phyloP scores from a whole-genome alignment of 2,329 filamentous ascomycete genomes.

The Phyllosticta paracitricarpa region DNA sequence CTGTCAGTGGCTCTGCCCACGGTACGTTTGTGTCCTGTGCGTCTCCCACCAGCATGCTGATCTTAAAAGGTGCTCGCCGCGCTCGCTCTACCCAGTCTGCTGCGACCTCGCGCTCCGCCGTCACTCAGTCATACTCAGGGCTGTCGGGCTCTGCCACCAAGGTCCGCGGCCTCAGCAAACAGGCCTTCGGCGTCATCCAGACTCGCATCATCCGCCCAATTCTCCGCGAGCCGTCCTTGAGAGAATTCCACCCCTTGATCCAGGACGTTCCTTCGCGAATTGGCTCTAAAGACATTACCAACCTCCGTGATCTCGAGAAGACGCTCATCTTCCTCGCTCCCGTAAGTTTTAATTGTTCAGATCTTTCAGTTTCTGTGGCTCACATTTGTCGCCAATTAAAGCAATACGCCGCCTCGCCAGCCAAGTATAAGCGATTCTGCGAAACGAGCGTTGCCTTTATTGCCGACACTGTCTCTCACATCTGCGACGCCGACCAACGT shows the following conservation, averaged over 20 bases:
- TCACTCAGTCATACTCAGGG: slow-evolving; percentile 36
- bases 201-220: slow-evolving; percentile 69
- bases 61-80: slow-evolving; percentile 25
- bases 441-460: slow-evolving; percentile 83
- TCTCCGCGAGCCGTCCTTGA: slow-evolving; percentile 59
- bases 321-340: slow-evolving; percentile 82
- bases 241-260: slow-evolving; percentile 72
- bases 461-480: slow-evolving; percentile 75
- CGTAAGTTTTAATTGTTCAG: slow-evolving; percentile 59
- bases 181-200: slow-evolving; percentile 67
- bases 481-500: slow-evolving; percentile 78
- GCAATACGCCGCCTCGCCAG: slow-evolving; percentile 59
- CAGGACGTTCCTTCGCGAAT: slow-evolving; percentile 71
- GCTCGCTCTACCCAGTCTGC: slow-evolving; percentile 27
- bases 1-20: slow-evolving; percentile 50
- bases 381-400: slow-evolving; percentile 53
- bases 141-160: slow-evolving; percentile 30
- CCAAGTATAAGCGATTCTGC: slow-evolving; percentile 79
- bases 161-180: slow-evolving; percentile 54
- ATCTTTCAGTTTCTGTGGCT: slow-evolving; percentile 51
- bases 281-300: slow-evolving; percentile 74
- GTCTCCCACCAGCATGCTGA: slow-evolving; percentile 18
- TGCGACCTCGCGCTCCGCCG: slow-evolving; percentile 27
- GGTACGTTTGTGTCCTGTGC: slow-evolving; percentile 23
- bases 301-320: slow-evolving; percentile 89